Conservation (phyloP, 2,329 filamentous ascomycete genomes). For the Endoconidiophora laricicola region DNA sequence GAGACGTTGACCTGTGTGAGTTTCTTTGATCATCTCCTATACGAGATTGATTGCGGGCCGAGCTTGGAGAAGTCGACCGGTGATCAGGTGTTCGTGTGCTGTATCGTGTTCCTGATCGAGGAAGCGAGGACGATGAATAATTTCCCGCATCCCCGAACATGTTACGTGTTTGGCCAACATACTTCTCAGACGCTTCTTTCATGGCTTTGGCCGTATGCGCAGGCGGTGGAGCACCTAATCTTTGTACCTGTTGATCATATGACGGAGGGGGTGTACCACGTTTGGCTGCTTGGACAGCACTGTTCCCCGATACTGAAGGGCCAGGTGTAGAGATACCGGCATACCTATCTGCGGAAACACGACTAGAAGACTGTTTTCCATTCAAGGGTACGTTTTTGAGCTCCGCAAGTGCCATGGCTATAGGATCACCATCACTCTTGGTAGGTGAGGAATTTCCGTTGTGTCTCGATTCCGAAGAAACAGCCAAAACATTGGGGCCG, state of each 20-base stretch:
- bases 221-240: slow-evolving; percentile 75
- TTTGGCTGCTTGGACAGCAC: slow-evolving; percentile 36
- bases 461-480: slow-evolving; percentile 37
- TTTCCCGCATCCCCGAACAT: slow-evolving; percentile 41
- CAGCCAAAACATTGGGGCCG: slow-evolving; percentile 89
- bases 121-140: slow-evolving; percentile 11
- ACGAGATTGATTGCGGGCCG: not conserved
- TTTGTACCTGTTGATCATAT: slow-evolving; percentile 62
- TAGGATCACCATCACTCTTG: slow-evolving; percentile 55
- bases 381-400: slow-evolving; percentile 62
- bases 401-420: slow-evolving; percentile 81
- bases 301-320: slow-evolving; percentile 28
- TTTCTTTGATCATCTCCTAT: slow-evolving; percentile 6
- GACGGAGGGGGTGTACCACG: slow-evolving; percentile 72
- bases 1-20: slow-evolving; percentile 8
- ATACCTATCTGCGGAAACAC: slow-evolving; percentile 92
- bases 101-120: slow-evolving; percentile 34
- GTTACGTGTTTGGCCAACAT: slow-evolving; percentile 63
- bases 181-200: slow-evolving; percentile 87
- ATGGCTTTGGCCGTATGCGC: slow-evolving; percentile 88
- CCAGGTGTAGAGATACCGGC: slow-evolving; percentile 81
- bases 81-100: slow-evolving; percentile 43
- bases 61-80: slow-evolving; percentile 43
- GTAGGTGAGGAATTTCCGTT: slow-evolving; percentile 18
- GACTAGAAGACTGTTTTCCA: slow-evolving; percentile 55